Base-by-base conservation (phyloP, 176 grass and related monocot species). In the Hordeum marinum region DNA sequence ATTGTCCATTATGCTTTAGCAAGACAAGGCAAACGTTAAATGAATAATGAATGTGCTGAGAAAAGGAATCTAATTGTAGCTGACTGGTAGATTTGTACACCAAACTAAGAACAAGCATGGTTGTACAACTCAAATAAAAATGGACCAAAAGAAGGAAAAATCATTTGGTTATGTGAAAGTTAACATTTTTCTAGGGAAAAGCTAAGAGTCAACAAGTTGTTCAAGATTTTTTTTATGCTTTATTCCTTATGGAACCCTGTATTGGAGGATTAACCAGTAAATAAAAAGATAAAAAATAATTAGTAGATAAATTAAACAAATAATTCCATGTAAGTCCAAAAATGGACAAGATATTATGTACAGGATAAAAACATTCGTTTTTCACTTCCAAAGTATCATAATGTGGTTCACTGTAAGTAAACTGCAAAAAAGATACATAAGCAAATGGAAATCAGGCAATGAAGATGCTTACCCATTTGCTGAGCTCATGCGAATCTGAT, bases 401-500 rank as follows among this genome's bases (percentile, higher is more conserved):
- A 43, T 43, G 41, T 43, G 41, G 41, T 69, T 42, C 26, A 59
- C 46, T 46, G 27, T 1, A 18, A 72, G 9, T 72, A 72, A 73
- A 2, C 34, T 63, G 31, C 15, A 43, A 43, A 43, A 74, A 81
- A 79, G 9, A 24, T 13, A 68, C 59, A 45, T 62, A 78, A 24
- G 48, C 1, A 32, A 81, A 75, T 81, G 26, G 29, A 73, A 37
- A 81, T 8, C 17, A 77, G 10, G 41, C 69, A 24, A 82, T 40
- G 46, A 67, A 58, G 21, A 77, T 57, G 18, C 73, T 89, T 90
- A 95, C 93, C 92, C 87, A 82, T 89, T 97, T 84, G 79, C 89
- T 63, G 91, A 91, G 74, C 87, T 91, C 73, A 97, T 91, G 52
- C 78, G 85, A 68, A 93, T 86, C 4, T 87, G 94, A 57, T 97